Conservation (phyloP, 2,329 filamentous ascomycete species). For the Talaromyces sp. region DNA sequence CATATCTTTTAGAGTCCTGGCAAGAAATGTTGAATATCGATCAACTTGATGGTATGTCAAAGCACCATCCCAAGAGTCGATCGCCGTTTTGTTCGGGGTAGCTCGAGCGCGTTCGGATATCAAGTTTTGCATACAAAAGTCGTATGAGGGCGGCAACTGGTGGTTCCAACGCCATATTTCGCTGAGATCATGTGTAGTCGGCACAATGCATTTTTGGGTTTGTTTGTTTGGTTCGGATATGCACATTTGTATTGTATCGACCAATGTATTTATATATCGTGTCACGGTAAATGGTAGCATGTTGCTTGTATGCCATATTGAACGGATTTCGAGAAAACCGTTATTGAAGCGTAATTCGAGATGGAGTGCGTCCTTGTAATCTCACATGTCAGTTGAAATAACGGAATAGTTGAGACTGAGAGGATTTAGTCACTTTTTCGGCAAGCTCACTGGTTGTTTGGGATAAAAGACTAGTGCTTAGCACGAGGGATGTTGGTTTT, state of each 20-base stretch:
- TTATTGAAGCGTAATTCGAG: conserved; percentile 4
- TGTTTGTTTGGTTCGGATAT: conserved; percentile 30
- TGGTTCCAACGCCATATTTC: conserved; percentile 53
- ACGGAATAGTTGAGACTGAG: not conserved
- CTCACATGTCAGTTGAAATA: not conserved
- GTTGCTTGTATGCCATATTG: conserved; percentile 44
- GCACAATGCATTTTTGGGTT: conserved; percentile 36
- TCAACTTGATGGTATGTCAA: conserved; percentile 32
- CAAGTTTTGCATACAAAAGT: conserved; percentile 22
- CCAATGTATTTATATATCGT: conserved; percentile 45
- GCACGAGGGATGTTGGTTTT: not conserved
- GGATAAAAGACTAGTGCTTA: conserved; percentile 3
- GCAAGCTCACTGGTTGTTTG: not conserved
- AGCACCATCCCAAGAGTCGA: conserved; percentile 33
- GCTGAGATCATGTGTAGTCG: conserved; percentile 40
- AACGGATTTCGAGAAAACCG: conserved; percentile 31
- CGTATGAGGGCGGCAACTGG: conserved; percentile 43
- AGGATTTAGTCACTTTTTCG: not conserved
- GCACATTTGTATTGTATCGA: conserved; percentile 42
- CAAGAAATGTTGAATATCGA: conserved; percentile 33
- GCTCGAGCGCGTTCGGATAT: conserved; percentile 25
- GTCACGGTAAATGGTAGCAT: conserved; percentile 47
- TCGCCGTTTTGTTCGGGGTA: conserved; percentile 24
- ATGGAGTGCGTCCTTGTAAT: conserved; percentile 6
- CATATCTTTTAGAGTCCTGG: conserved; percentile 30